These are phyloP conservation scores for Allantophomopsis cytisporea DNA, from an alignment of 2,329 filamentous ascomycete species.

Conservation along the genomic window DNA sequence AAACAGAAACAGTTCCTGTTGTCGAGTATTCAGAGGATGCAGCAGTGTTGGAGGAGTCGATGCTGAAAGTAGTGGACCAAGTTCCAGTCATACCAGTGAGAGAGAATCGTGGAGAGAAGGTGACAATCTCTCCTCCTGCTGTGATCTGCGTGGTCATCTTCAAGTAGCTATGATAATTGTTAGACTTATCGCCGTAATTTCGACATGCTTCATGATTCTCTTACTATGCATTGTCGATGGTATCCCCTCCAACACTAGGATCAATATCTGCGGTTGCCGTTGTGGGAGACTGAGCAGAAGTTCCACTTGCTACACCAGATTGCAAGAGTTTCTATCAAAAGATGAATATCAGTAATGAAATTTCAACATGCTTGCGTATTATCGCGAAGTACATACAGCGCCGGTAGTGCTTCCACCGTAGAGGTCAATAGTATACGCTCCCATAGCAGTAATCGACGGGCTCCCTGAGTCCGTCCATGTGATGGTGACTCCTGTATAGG, in stretches of 20 bases:
- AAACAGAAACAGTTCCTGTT: conserved; percentile 8
- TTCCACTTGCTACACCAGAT: conserved; percentile 20
- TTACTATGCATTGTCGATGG: conserved; percentile 18
- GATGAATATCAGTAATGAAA: background rate
- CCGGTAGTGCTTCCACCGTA: conserved; percentile 44
- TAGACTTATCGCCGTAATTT: background rate
- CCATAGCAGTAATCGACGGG: conserved; percentile 33
- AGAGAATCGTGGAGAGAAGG: conserved; percentile 51
- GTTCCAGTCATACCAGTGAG: conserved; percentile 48
- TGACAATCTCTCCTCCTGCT: conserved; percentile 39
- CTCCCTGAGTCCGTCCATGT: conserved; percentile 41
- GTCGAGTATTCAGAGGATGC: conserved; percentile 21
- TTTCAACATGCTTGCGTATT: conserved; percentile 2
- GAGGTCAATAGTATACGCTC: conserved; percentile 42
- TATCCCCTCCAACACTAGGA: conserved; percentile 10
- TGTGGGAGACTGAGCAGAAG: conserved; percentile 8
- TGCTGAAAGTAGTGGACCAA: conserved; percentile 25
- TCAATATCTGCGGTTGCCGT: conserved; percentile 14
- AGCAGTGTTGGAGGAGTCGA: conserved; percentile 19
- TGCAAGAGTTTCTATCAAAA: conserved; percentile 3
- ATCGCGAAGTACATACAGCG: conserved; percentile 23
- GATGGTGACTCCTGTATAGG: conserved; percentile 34
- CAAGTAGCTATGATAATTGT: conserved; percentile 32
- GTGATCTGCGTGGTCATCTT: conserved; percentile 41
- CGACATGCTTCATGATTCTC: background rate